phyloP scores from a whole-genome alignment of 495 filamentous ascomycete species.

The Penicillium steckii region DNA sequence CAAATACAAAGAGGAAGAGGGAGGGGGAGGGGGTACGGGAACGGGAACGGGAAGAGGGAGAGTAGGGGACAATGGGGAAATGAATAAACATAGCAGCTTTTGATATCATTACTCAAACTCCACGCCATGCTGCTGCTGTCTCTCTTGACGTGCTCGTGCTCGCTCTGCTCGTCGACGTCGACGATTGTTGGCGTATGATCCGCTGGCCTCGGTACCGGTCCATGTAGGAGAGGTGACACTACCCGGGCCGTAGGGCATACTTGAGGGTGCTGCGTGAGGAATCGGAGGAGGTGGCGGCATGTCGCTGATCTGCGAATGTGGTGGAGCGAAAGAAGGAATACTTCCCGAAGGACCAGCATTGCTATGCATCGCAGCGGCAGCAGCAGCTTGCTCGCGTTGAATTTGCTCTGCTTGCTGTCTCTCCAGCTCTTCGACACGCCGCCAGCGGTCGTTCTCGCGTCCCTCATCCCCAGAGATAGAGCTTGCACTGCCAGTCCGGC shows the following conservation, averaged over 20 bases:
- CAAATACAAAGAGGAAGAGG: neutral
- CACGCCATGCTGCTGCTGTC: conserved; percentile 43
- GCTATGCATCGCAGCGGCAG: conserved; percentile 14
- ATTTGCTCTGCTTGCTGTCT: conserved; percentile 51
- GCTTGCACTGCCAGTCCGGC: conserved; percentile 43
- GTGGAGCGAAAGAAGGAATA: conserved; percentile 30
- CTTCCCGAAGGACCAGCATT: conserved; percentile 28
- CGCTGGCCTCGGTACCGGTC: conserved; percentile 52
- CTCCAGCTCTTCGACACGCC: conserved; percentile 51
- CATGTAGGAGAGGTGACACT: conserved; percentile 50
- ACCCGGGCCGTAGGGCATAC: conserved; percentile 38
- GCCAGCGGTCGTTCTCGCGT: conserved; percentile 44
- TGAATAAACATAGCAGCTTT: no score
- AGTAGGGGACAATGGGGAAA: neutral
- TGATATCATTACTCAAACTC: conserved; percentile 40
- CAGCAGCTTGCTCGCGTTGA: conserved; percentile 40
- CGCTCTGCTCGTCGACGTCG: conserved; percentile 51
- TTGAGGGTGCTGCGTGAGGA: conserved; percentile 37
- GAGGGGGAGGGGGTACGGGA: neutral
- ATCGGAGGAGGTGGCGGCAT: conserved; percentile 35
- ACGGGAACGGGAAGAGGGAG: neutral
- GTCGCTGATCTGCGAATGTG: conserved; percentile 32
- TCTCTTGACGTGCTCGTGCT: conserved; percentile 46
- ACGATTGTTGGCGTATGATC: conserved; percentile 53
- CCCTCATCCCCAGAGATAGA: conserved; percentile 46